Conservation (phyloP, 441 rosid species). For the Gossypium aridum region DNA sequence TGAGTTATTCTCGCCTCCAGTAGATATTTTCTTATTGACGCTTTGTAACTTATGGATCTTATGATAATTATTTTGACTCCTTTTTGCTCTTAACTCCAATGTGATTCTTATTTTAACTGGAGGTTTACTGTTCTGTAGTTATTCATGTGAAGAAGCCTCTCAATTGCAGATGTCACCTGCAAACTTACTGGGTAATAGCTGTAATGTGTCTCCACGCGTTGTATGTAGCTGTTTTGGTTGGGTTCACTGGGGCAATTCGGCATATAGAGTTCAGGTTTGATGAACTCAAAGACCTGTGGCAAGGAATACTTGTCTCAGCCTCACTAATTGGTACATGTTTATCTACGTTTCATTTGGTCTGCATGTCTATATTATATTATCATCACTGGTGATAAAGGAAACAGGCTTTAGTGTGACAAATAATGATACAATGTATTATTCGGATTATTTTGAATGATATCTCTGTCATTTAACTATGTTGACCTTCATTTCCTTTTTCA, state of each 20-base stretch:
- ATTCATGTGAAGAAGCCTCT: constrained; percentile 57
- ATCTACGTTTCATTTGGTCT: not conserved
- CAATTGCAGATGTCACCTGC: constrained; percentile 56
- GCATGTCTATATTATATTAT: not conserved
- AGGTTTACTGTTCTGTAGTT: constrained; percentile 36
- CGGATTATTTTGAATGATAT: not conserved
- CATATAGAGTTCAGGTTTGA: constrained; percentile 85
- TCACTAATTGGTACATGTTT: constrained; percentile 44
- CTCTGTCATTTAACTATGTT: not conserved
- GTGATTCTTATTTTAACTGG: constrained; percentile 17
- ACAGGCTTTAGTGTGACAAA: not conserved
- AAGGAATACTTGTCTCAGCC: constrained; percentile 65
- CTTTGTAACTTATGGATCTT: not conserved
- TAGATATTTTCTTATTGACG: not conserved
- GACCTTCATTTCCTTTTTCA: constrained; percentile 10
- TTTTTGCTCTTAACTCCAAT: not conserved
- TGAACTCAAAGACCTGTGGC: constrained; percentile 84
- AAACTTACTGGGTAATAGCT: constrained; percentile 46
- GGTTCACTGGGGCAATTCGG: constrained; percentile 52
- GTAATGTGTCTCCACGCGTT: constrained; percentile 46
- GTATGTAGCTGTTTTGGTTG: constrained; percentile 53
- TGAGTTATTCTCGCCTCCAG: not conserved
- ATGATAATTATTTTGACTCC: not conserved
- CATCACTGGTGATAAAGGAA: not conserved
- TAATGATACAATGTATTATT: not conserved